phyloP scores from a whole-genome alignment of 2,329 filamentous ascomycete species.

The Aspergillus sp. region DNA sequence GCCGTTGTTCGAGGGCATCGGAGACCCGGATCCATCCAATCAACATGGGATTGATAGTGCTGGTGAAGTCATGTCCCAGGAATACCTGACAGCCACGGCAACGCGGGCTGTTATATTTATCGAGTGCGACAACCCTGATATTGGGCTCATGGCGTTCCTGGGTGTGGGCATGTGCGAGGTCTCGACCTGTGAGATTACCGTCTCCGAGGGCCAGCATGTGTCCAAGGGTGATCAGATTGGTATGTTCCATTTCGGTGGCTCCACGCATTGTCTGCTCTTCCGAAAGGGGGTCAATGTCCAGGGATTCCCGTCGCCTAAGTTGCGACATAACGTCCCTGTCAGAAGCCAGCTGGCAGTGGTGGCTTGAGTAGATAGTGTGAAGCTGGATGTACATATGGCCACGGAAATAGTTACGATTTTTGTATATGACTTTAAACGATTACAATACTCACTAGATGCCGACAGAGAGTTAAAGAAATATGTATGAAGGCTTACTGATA shows the following conservation, averaged over 20 bases:
- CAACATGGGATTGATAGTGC: conserved; percentile 28
- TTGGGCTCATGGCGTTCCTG: conserved; percentile 71
- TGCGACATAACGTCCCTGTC: conserved; percentile 31
- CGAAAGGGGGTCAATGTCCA: conserved; percentile 31
- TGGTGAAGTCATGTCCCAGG: conserved; percentile 53
- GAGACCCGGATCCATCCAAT: conserved; percentile 28
- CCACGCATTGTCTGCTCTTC: conserved; percentile 69
- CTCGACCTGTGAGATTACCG: conserved; percentile 70
- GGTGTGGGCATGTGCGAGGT: conserved; percentile 78
- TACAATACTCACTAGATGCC: no score
- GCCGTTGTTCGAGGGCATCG: conserved; percentile 54
- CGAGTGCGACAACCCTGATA: conserved; percentile 65
- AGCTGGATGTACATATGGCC: not conserved
- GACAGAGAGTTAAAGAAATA: no score
- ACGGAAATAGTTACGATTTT: no score
- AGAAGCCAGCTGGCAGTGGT: conserved; percentile 27
- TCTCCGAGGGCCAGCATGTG: conserved; percentile 65
- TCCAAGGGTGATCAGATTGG: conserved; percentile 71
- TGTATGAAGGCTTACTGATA: no score
- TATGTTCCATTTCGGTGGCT: conserved; percentile 82
- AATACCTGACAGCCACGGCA: conserved; percentile 68
- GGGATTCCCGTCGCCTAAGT: conserved; percentile 30
- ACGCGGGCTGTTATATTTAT: conserved; percentile 71
- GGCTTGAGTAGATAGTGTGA: not conserved
- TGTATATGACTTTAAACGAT: no score